Conservation (phyloP, 2,329 filamentous ascomycete species). For the Colletotrichum camelliae region DNA sequence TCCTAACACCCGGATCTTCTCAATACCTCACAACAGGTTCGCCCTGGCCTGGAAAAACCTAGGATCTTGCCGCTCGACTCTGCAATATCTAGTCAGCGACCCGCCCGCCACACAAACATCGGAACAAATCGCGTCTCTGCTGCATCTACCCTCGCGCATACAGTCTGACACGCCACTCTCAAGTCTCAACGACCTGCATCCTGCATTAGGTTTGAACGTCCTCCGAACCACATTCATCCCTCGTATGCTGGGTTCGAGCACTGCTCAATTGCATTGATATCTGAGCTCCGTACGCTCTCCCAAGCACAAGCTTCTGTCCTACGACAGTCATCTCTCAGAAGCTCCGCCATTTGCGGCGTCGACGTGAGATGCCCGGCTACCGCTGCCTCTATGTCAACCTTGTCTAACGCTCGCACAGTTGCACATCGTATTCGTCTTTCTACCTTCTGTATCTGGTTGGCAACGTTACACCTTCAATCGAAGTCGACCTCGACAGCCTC, state of each 20-base stretch:
- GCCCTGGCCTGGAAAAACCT: not conserved
- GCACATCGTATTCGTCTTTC: constrained; percentile 11
- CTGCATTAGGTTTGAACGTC: not conserved
- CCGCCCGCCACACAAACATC: constrained; percentile 2
- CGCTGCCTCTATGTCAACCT: not conserved
- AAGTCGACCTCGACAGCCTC: not conserved
- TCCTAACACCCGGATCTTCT: not conserved
- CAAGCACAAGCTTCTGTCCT: not conserved
- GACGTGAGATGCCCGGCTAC: not conserved
- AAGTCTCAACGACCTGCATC: not conserved
- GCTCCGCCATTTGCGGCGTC: not conserved
- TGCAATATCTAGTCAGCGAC: constrained; percentile 16
- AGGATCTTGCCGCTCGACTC: not conserved
- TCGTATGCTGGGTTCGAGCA: not conserved
- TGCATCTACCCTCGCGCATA: constrained; percentile 16
- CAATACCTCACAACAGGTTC: not conserved
- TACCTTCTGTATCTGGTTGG: not conserved
- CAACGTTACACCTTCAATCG: not conserved
- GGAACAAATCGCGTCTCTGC: constrained; percentile 5
- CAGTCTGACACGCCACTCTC: constrained; percentile 6
- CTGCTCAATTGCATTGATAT: not conserved
- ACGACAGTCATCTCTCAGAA: not conserved
- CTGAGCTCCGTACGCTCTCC: not conserved
- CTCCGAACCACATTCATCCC: not conserved
- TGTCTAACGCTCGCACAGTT: constrained; percentile 15